Base-by-base conservation (phyloP, 371 early-diverging fungal genomes). In the Saksenaea vasiformis region DNA sequence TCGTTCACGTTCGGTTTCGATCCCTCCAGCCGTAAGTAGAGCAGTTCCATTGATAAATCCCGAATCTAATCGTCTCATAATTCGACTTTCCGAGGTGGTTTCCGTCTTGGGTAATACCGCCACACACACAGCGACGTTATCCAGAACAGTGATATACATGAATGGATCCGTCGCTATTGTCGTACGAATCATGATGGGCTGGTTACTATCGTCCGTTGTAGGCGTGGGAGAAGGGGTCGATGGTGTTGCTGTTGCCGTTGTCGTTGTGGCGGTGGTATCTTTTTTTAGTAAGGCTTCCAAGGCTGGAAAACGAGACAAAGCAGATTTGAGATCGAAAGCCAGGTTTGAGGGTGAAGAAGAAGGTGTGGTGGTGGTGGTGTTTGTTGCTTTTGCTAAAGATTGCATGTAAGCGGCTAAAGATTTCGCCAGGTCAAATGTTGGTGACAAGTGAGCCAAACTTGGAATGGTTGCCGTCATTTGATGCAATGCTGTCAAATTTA, bases 31-130 rank as follows among this genome's bases (percentile, higher is more conserved):
- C 19, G 85, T 70, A 13, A 93, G 76, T 19, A 93, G 76, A n/a
- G 87, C 76, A 11, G 90, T 87, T 3, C 90, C 93, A 70, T 92
- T 91, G 57, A 93, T 90, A 64, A 86, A 89, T 10, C 87, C 87
- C 57, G 84, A 85, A 64, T 90, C 90, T 3, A 86, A 83, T 13
- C 87, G 77, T 9, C 92, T 77, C 61, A 89, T 76, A 8, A 92
- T 69, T 41, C 84, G 74, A 69, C 80, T 68, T 22, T 72, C 76
- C 0, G 69, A 82, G 54, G 60, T 75, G 38, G 61, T 77, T 17
- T 74, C 79, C 19, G 82, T 79, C 10, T 38, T 41, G 22, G 31
- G 31, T 28, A 87, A 68, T 39, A 80, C 78, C 35, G 87, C 80
- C 64, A 88, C 77, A 65, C 85, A 89, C 24, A 87, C 85, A 0